Evolutionary conservation across 768 basidiomycete species (phyloP).

Genomic region (Lactarius tabidus): DNA sequence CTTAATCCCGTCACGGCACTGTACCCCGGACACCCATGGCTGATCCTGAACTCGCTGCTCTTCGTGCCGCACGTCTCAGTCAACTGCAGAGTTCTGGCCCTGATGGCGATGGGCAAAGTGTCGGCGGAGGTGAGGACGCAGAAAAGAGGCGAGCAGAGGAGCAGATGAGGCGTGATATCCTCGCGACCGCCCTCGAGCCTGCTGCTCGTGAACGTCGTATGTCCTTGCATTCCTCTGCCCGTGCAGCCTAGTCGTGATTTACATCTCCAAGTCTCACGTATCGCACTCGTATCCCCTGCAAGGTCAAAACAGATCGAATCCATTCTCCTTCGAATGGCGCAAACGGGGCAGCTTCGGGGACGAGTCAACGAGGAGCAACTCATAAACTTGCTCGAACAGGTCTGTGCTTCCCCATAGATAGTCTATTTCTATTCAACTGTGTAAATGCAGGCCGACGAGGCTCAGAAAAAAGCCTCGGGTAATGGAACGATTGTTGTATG

Average conservation of each 20-base stretch:
- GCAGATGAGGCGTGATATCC: conserved; percentile 66
- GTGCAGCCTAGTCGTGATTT: background rate
- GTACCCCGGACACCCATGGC: conserved; percentile 25
- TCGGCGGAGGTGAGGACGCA: conserved; percentile 52
- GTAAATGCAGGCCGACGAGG: conserved; percentile 41
- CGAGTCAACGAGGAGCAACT: conserved; percentile 77
- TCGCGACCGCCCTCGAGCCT: conserved; percentile 25
- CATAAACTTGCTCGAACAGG: conserved; percentile 84
- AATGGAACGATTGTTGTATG: conserved; percentile 42
- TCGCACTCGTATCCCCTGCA: conserved; percentile 80
- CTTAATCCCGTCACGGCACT: background rate
- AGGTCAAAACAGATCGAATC: conserved; percentile 76
- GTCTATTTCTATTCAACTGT: background rate
- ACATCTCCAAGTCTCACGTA: conserved; percentile 66
- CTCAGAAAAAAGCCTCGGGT: conserved; percentile 34
- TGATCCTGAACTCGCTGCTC: conserved; percentile 42
- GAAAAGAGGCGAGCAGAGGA: conserved; percentile 51
- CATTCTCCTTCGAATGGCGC: conserved; percentile 77
- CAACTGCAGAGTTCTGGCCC: conserved; percentile 35
- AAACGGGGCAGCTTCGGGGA: conserved; percentile 74
- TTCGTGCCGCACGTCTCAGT: conserved; percentile 42
- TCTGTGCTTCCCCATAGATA: conserved; percentile 30
- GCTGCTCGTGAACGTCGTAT: conserved; percentile 26
- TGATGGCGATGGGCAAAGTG: conserved; percentile 28
- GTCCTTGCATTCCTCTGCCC: conserved; percentile 4